These are phyloP conservation scores for Anisodus tanguticus DNA, from an alignment of 257 asterid species.

Conservation along the genomic window DNA sequence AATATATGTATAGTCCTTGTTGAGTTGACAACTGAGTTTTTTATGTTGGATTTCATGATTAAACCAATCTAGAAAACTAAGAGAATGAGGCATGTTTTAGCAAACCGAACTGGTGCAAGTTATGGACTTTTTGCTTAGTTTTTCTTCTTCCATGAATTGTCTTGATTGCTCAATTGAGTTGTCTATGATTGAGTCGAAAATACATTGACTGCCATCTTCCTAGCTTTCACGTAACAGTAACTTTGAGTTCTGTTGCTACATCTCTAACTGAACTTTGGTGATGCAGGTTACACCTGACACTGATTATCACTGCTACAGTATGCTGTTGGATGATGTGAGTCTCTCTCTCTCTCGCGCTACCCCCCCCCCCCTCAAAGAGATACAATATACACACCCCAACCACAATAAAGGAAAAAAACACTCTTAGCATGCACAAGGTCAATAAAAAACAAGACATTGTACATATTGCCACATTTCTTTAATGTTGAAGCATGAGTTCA, in stretches of 20 bases:
- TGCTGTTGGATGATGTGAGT: slow-evolving; percentile 99
- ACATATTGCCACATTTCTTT: background rate
- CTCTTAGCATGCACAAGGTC: background rate
- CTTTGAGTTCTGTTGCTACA: background rate
- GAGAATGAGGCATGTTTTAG: background rate
- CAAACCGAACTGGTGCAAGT: background rate
- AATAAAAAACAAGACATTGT: background rate
- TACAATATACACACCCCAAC: background rate
- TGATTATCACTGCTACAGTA: slow-evolving; percentile 91
- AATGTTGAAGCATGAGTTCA: background rate
- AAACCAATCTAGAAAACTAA: background rate
- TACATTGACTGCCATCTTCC: background rate
- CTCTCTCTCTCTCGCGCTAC: background rate
- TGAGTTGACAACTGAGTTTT: background rate
- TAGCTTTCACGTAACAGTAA: background rate
- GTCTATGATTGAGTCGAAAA: no score
- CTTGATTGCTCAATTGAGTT: background rate
- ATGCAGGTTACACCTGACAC: slow-evolving; percentile 85
- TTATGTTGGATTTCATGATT: background rate
- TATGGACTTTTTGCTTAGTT: background rate
- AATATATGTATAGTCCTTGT: background rate
- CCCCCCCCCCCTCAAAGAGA: background rate
- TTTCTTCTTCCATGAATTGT: slow-evolving; percentile 1
- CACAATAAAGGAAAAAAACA: background rate
- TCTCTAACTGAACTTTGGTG: slow-evolving; percentile 22